phyloP scores from a whole-genome alignment of 805 yeast species.

The Saturnispora kantuleensis region DNA sequence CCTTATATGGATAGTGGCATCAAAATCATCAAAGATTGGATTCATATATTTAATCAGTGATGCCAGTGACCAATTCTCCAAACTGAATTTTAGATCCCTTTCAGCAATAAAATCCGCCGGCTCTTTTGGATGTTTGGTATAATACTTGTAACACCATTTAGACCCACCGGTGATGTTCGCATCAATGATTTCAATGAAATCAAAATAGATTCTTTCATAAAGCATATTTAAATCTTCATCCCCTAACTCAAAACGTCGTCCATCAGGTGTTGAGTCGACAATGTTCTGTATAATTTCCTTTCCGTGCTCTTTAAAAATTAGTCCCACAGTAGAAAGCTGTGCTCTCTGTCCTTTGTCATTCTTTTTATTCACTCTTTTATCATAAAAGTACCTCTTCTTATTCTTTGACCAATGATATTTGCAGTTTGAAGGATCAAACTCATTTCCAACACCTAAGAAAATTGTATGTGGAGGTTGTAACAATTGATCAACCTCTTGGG shows the following conservation, averaged over 20 bases:
- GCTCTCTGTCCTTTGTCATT: conserved; percentile 8
- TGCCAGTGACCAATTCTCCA: conserved; percentile 63
- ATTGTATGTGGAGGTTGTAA: too few relatives aligned
- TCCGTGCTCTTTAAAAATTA: conserved; percentile 77
- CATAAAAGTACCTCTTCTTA: not conserved
- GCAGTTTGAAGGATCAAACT: too few relatives aligned
- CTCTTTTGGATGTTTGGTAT: conserved; percentile 1
- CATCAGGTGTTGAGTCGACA: conserved; percentile 23
- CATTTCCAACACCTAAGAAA: not conserved
- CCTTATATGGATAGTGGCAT: conserved; percentile 47
- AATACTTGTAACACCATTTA: conserved; percentile 5
- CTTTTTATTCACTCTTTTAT: conserved; percentile 5
- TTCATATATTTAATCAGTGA: conserved; percentile 65
- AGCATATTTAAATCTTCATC: conserved; percentile 43
- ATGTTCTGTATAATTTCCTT: conserved; percentile 50
- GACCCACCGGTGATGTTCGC: conserved; percentile 32
- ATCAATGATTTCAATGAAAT: conserved; percentile 81
- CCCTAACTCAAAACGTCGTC: not conserved
- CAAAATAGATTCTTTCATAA: conserved; percentile 66
- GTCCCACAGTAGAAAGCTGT: conserved; percentile 72
- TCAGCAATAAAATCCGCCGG: conserved; percentile 1
- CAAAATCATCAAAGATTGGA: conserved; percentile 71
- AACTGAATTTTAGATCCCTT: conserved; percentile 41
- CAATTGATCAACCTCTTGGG: too few relatives aligned
- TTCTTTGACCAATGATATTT: not conserved